A percentile compares a stretch with the other conserved stretches of the same genome.
These are phyloP conservation scores for Pleurotus salmoneostramineus DNA, from an alignment of 768 basidiomycete species.

Conservation along the genomic window DNA sequence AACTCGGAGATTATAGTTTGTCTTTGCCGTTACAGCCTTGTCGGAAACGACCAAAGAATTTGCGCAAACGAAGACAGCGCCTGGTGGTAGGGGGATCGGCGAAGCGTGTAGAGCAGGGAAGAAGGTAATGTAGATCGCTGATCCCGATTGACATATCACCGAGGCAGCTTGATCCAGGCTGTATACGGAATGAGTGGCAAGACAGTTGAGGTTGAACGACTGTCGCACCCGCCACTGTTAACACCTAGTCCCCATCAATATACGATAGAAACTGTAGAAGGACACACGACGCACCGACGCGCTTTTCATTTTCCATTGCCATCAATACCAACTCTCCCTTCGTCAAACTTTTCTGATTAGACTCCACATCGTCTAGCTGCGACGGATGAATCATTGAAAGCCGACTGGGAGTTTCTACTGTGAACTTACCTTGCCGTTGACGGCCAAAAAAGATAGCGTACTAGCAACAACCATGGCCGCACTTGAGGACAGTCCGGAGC, in stretches of 20 bases:
- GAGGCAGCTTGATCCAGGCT: slow-evolving; percentile 94
- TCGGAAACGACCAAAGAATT: slow-evolving; percentile 82
- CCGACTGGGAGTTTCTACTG: neutral
- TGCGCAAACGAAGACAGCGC: slow-evolving; percentile 69
- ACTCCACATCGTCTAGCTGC: slow-evolving; percentile 14
- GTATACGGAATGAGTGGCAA: slow-evolving; percentile 4
- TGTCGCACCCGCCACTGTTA: slow-evolving; percentile 69
- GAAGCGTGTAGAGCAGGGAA: slow-evolving; percentile 68
- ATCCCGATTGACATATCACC: slow-evolving; percentile 66
- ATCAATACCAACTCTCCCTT: slow-evolving; percentile 76
- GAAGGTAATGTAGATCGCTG: slow-evolving; percentile 80
- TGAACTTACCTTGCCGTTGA: slow-evolving; percentile 59
- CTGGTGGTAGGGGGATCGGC: slow-evolving; percentile 55
- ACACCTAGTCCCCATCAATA: slow-evolving; percentile 36
- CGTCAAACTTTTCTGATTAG: slow-evolving; percentile 26
- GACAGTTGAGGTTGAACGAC: slow-evolving; percentile 1
- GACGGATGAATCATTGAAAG: neutral
- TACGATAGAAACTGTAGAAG: slow-evolving; percentile 1
- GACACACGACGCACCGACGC: slow-evolving; percentile 49
- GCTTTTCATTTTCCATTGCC: slow-evolving; percentile 80
- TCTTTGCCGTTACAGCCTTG: slow-evolving; percentile 73
- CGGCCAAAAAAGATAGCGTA: slow-evolving; percentile 74
- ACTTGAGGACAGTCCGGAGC: slow-evolving; percentile 83
- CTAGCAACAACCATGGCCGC: slow-evolving; percentile 91
- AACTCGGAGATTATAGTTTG: slow-evolving; percentile 84